phyloP scores from a whole-genome alignment of 2,329 filamentous ascomycete species.

The Aspergillus sp. region DNA sequence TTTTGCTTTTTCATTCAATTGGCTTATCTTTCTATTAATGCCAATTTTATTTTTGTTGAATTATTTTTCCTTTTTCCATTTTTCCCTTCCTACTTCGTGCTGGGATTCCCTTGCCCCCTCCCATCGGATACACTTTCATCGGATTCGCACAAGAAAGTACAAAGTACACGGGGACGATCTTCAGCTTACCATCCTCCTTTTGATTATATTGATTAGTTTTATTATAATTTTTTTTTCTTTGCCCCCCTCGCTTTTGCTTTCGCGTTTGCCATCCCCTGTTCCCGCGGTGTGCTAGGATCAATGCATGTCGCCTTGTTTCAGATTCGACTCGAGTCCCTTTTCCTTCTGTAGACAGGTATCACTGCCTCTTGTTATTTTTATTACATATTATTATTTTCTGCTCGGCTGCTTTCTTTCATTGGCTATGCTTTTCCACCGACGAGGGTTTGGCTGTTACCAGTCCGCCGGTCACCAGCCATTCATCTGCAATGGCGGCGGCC shows the following conservation, averaged over 20 bases:
- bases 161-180: background rate
- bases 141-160: background rate
- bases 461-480: background rate
- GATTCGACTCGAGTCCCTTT: background rate
- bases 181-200: background rate
- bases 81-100: background rate
- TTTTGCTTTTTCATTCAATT: background rate
- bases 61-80: background rate
- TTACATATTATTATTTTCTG: too few species aligned
- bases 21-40: background rate
- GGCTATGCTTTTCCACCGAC: background rate
- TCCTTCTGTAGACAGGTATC: background rate
- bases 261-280: conserved; percentile 12
- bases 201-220: background rate
- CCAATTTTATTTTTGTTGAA: background rate
- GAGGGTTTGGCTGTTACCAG: background rate
- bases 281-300: background rate
- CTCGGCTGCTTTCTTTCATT: background rate
- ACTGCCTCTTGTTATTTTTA: too few species aligned
- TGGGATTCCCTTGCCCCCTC: background rate
- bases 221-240: conserved; percentile 9
- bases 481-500: background rate
- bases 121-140: background rate
- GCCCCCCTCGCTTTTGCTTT: background rate
- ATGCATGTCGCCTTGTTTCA: conserved; percentile 1